Base-by-base conservation (phyloP, 345 rosid genomes). In the Gossypium raimondii region DNA sequence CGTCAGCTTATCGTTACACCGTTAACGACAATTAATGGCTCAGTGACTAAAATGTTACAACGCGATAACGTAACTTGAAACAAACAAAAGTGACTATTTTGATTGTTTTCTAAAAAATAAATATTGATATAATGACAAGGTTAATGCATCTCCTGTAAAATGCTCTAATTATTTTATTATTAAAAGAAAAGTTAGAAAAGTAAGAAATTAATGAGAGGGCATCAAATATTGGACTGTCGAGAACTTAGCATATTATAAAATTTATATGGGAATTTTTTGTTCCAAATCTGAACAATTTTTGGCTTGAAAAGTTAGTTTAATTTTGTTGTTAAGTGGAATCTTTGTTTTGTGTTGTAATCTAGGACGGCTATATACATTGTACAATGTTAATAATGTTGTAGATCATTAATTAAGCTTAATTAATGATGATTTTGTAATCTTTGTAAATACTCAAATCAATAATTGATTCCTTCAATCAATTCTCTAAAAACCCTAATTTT, bases 281-380 rank as follows among this genome's bases (percentile, higher is more conserved):
- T 4, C 27, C 45, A 76, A 44, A 51, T 67, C n/a, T 51, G 16
- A 50, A 51, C 14, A 50, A 27, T 51, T 69, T 25, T 67, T 20
- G 7, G 9, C 38, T 29, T 67, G 22, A 16, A 62, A 17, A 16
- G 22, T 62, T 34, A 29, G 67, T 25, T 59, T 17, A 11, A 17
- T 34, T 62, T 8, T 60, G 41, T 60, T 6, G 2, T n/a, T 45
- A 27, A 29, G 58, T 71, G 48, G 64, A 62, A 41, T 72, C 34
- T 72, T 72, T 44, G 7, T 29, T 44, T 52, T 70, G 14, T 70
- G 0, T 72, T 3, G 11, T 8, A 56, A 58, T 44, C 44, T 56
- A 51, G 75, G 66, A n/a, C 51, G 24, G 68, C 27, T 45, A 22
- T 50, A 47, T 47, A 48, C 71, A 47, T 47, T 47, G 71, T 67